Evolutionary conservation across 2,329 filamentous ascomycete genomes (phyloP).

Genomic region (Immersiporthe knoxdaviesiana): DNA sequence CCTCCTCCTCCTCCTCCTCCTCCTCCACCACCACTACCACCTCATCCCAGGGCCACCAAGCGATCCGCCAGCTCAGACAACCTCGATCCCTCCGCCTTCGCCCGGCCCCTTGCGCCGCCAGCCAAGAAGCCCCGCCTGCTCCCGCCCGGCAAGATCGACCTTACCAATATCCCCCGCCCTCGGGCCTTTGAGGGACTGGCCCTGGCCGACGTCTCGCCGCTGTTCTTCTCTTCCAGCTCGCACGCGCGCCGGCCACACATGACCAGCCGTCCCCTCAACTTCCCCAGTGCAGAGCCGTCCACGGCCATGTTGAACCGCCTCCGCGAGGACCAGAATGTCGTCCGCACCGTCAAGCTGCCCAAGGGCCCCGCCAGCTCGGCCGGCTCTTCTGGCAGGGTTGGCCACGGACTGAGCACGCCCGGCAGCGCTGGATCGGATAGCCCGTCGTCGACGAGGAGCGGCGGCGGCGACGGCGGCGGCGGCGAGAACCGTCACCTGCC

Average conservation of each 20-base stretch:
- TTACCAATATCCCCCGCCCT: slow-evolving; percentile 38
- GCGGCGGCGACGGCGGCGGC: slow-evolving; percentile 32
- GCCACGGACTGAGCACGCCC: slow-evolving; percentile 51
- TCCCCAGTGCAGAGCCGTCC: slow-evolving; percentile 46
- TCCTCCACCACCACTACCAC: no score
- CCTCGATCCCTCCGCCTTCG: slow-evolving; percentile 12
- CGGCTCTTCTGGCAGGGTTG: slow-evolving; percentile 48
- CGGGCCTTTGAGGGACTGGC: slow-evolving; percentile 29
- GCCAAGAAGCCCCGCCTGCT: slow-evolving; percentile 53
- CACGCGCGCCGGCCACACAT: slow-evolving; percentile 36
- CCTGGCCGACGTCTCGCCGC: slow-evolving; percentile 44
- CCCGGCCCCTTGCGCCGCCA: slow-evolving; percentile 31
- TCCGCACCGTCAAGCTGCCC: slow-evolving; percentile 60
- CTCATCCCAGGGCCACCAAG: slow-evolving; percentile 32
- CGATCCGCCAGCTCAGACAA: slow-evolving; percentile 36
- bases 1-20: slow-evolving; percentile 1
- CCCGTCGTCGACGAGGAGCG: slow-evolving; percentile 53
- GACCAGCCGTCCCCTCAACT: slow-evolving; percentile 43
- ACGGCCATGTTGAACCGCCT: slow-evolving; percentile 52
- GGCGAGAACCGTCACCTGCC: slow-evolving; percentile 50
- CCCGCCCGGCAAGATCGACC: slow-evolving; percentile 50
- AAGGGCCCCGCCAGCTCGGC: slow-evolving; percentile 55
- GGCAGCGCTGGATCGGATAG: slow-evolving; percentile 58
- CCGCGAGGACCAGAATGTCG: slow-evolving; percentile 48
- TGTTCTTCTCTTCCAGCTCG: slow-evolving; percentile 54